These are phyloP conservation scores for Trametes coccinea DNA, from an alignment of 768 basidiomycete species.

Conservation along the genomic window DNA sequence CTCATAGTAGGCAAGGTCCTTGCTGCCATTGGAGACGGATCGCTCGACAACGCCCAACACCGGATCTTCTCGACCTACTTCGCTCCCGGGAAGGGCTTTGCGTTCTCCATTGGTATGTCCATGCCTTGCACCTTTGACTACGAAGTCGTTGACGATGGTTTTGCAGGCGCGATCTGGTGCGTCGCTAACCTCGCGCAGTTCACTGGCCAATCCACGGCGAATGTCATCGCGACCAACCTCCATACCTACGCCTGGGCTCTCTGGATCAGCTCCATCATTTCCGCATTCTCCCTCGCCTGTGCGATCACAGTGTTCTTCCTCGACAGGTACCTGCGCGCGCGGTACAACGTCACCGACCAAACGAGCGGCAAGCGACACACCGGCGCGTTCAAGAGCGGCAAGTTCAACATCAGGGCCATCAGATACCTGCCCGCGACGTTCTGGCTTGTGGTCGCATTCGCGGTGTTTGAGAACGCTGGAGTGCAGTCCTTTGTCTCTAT, in stretches of 20 bases:
- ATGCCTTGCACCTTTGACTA: neutral
- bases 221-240: slow-evolving; percentile 40
- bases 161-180: slow-evolving; percentile 39
- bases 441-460: slow-evolving; percentile 44
- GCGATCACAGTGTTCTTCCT: slow-evolving; percentile 39
- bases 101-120: slow-evolving; percentile 36
- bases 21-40: slow-evolving; percentile 42
- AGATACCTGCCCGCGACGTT: slow-evolving; percentile 39
- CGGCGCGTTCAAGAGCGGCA: slow-evolving; percentile 26
- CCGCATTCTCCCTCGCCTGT: slow-evolving; percentile 40
- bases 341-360: slow-evolving; percentile 40
- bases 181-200: slow-evolving; percentile 44
- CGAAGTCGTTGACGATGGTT: neutral
- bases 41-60: slow-evolving; percentile 45
- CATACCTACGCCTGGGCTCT: slow-evolving; percentile 44
- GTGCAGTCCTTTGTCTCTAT: slow-evolving; percentile 46
- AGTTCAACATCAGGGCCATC: slow-evolving; percentile 37
- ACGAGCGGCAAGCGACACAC: slow-evolving; percentile 35
- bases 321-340: slow-evolving; percentile 37
- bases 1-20: slow-evolving; percentile 43
- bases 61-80: slow-evolving; percentile 47
- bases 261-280: slow-evolving; percentile 43
- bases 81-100: slow-evolving; percentile 43
- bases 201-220: slow-evolving; percentile 43
- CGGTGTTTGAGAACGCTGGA: slow-evolving; percentile 44